Percentiles rank a stretch among this genome's conserved stretches.
These are phyloP conservation scores for Polygonum aviculare DNA, from an alignment of 148 eudicot species.

Conservation along the genomic window DNA sequence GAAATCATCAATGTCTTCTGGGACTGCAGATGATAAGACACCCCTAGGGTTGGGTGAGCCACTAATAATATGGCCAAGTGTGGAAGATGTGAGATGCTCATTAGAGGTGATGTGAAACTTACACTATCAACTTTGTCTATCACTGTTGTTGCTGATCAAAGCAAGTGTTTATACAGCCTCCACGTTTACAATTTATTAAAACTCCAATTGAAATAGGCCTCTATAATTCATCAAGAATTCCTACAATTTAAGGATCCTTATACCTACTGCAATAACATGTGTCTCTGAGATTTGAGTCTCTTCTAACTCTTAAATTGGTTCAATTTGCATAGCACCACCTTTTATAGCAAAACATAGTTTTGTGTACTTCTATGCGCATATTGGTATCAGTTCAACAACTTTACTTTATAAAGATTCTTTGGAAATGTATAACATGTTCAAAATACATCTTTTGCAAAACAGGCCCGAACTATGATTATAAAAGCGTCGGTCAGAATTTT, in stretches of 20 bases:
- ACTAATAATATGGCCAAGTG: constrained; percentile 78
- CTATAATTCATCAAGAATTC: not conserved
- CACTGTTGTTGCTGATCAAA: not conserved
- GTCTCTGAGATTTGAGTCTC: not conserved
- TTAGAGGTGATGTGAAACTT: constrained; percentile 22
- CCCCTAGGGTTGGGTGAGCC: constrained; percentile 83
- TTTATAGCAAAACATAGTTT: not conserved
- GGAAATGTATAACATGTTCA: not conserved
- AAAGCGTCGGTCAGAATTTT: not conserved
- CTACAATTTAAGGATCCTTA: not conserved
- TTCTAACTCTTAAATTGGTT: not conserved
- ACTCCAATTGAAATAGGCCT: not conserved
- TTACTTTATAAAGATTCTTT: not conserved
- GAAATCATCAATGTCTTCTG: constrained; percentile 77
- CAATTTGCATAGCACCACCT: not conserved
- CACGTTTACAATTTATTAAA: not conserved
- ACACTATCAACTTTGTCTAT: not conserved
- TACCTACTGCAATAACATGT: not conserved
- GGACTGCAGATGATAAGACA: constrained; percentile 51
- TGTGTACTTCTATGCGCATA: not conserved
- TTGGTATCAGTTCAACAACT: not conserved
- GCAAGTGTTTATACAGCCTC: constrained; percentile 1
- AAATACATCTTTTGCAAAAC: not conserved
- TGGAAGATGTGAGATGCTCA: constrained; percentile 91
- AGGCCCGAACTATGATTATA: not conserved